Base-by-base conservation (phyloP, 2,329 filamentous ascomycete genomes). In the Diaporthe helianthi region DNA sequence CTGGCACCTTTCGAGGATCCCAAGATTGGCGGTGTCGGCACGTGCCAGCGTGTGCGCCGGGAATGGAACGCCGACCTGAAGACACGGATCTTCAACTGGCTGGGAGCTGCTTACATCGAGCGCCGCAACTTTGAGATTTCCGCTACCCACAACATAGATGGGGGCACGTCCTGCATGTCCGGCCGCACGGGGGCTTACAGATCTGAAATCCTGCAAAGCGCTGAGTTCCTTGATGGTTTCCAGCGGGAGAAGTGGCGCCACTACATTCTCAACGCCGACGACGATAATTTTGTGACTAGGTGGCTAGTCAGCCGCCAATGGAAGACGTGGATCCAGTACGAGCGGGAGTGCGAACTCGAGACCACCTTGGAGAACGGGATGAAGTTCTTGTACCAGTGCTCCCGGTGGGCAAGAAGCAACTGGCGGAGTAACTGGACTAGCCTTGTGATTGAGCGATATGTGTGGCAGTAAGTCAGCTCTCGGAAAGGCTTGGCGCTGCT, bases 361-460 rank as follows among this genome's bases (percentile, higher is more conserved):
- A 98, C 95, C 31, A 98, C 94, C 3, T 86, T 98, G 49, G 95
- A 98, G 80, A 92, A 95, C 78, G 92, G 94, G 78, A 84, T 87
- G 68, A 97, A 94, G 77, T 98, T 97, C 77, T 84, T 98, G 72
- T 95, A 93, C 78, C 95, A 98, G 81, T 98, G 95, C 81, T 89
- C 95, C 55, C 89, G 95, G 58, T 98, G 95, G 95, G 94, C 96
- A 52, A 90, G 95, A 76, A 98, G 94, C 85, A 98, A 98, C 81
- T 98, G 95, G 95, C 88, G 95, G 78, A 97, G 94, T 84, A 98
- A 98, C 80, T 90, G 93, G 80, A 98, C 93, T 65, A 98, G 93
- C 80, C 86, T 98, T 77, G 87, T 95, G 73, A 88, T 89, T 73
- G 95, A 98, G 81, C 85, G 91, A 78, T 88, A 93, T 77, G 93